These are phyloP conservation scores for thale cress (Arabidopsis thaliana) DNA, from an alignment of 345 rosid species.

Conservation along the genomic window TAIR10.1 NC_003076.8:20043001-20043500, in stretches of 20 bases:
- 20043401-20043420: conserved; percentile 7
- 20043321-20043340: conserved; percentile 94
- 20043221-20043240: conserved; percentile 21
- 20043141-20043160: conserved; percentile 83
- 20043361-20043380: conserved; percentile 77
- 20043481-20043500: conserved; percentile 13
- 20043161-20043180: conserved; percentile 67
- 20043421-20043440: conserved; percentile 24
- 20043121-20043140: conserved; percentile 92
- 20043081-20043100: conserved; percentile 95
- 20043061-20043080: conserved; percentile 62
- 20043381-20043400: conserved; percentile 25
- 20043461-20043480: not conserved
- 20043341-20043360: conserved; percentile 99
- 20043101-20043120: conserved; percentile 98
- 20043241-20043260: conserved; percentile 31
- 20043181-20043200: conserved; percentile 76
- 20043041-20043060: conserved; percentile 13
- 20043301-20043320: conserved; percentile 72
- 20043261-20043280: conserved; percentile 65
- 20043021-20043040: conserved; percentile 21
- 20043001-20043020: conserved; percentile 12
- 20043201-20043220: conserved; percentile 38
- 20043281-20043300: conserved; percentile 71
- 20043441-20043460: conserved; percentile 24